Evolutionary conservation across 495 filamentous ascomycete species (phyloP), one percentile per base, ranked within the genome.

Genomic region (Aspergillus biplanus): DNA sequence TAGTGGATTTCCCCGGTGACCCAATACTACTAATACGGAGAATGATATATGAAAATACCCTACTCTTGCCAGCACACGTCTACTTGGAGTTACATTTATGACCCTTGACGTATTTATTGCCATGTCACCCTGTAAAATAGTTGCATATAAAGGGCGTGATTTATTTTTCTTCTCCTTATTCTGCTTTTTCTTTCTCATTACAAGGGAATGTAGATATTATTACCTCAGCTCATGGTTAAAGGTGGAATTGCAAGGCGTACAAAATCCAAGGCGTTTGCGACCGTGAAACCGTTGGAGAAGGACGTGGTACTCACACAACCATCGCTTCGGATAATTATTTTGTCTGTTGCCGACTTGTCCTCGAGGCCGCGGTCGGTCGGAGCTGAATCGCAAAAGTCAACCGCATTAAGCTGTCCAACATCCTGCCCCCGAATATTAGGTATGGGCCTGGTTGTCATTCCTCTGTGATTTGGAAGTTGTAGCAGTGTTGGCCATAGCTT

Each of bases 401-500:
- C 52, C 34, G 32, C 18, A 50, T 60, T 27, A 21, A 35, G 44
- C 31, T 39, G 60, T 37, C 60, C 32, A 59, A 42, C 56, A 53
- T 39, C 21, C 59, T 16, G 34, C 33, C 34, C 16, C n/a, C 15
- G 12, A 57, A 31, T 12, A 44, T 44, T 52, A 46, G 39, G 35
- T 33, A 57, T 48, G 63, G 18, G 52, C 7, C 47, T 56, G 39
- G 13, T 55, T 65, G 31, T 35, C 44, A 46, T 31, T 35, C 15
- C n/a, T 33, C 31, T 44, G 52, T 52, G 34, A 50, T 13, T 34
- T 54, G 54, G 39, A 56, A 35, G 52, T 58, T 58, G 52, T 52
- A 39, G 56, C 31, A 52, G 55, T 27, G 46, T 53, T 58, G 53
- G 59, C 52, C 62, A 52, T 56, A 61, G 59, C 67, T 70, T 67